Evolutionary conservation across 2,329 filamentous ascomycete genomes (phyloP), one percentile per base, ranked within the genome.

Genomic region (Dactylellina sp.): DNA sequence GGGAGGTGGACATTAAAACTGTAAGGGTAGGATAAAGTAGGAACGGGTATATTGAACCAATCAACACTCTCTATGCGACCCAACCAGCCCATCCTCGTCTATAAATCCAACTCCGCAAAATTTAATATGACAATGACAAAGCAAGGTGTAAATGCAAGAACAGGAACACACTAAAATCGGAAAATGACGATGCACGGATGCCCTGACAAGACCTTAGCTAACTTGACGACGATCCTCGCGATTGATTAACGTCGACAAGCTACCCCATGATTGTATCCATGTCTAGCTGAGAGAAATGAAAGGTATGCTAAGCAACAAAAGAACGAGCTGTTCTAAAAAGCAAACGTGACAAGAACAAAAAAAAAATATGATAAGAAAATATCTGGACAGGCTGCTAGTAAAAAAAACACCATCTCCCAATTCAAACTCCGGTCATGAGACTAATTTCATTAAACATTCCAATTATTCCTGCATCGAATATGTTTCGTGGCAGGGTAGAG

Each of bases 1-100:
- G 68, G 68, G 47, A 72, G 68, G 68, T 72, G 68, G 68, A 65
- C 68, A 72, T 72, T 72, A 72, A 72, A 72, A 72, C 60, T 72
- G 68, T 72, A 72, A 72, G 68, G 68, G 68, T 72, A 72, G 68
- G 68, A 72, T 72, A 72, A 72, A 72, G 60, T 72, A 72, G 68
- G 68, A 72, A 72, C 60, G 68, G 68, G 68, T 72, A 72, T 72
- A 72, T 72, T 72, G 68, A 72, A 72, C 68, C 68, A 72, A 72
- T 72, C 68, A 72, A 72, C 68, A 55, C 60, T 72, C 60, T 72
- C 68, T 72, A 72, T 72, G 68, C 68, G 60, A 72, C 68, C 68
- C 68, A 72, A 72, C 68, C 68, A 72, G 68, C 68, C 68, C 60
- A 72, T 72, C 68, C 68, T 72, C 68, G 68, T 72, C 68, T 72